Base-by-base conservation (phyloP, 495 filamentous ascomycete genomes). In the Penicillium cosmopolitanum region DNA sequence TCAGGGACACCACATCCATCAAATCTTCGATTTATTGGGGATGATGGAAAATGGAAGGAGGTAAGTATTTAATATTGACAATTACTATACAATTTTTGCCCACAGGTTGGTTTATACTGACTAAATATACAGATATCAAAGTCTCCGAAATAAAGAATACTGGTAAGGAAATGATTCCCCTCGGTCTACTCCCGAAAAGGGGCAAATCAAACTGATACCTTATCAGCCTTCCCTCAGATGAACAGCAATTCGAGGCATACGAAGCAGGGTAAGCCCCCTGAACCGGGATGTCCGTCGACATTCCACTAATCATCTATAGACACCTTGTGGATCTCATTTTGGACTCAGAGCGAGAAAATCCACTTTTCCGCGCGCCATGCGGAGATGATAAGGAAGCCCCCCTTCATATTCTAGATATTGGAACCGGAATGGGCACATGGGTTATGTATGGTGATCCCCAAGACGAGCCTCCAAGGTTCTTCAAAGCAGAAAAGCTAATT, bases 381-480 rank as follows among this genome's bases (percentile, higher is more conserved):
- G 58, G 63, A 18, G 23, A 42, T 48, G 11, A 31, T 15, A 42
- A 31, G 7, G 33, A 23, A 44, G 25, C 31, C 0, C 35, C 13
- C 6, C 48, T 56, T 46, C 50, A 70, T 21, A 64, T 70, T 12
- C 63, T 70, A 12, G 68, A 70, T 33, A 65, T 70, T 25, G 68
- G 68, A 23, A 70, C 68, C 7, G 66, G 68, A 4, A 57, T 64
- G 34, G 68, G 68, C 23, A 52, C 53, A 9, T 71, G 71, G 68
- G 66, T 69, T 40, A 73, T 69, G 64, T 71, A 69, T 25, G 68
- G 42, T 8, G 5, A 55, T 12, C 2, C 43, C 16, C 33, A 19
- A 6, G 28, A 31, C 28, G 8, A n/a, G 16, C n/a, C 11, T 4
- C 1, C n/a, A 23, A 11, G 23, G 3, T 23, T 23, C 2, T 23